These are phyloP conservation scores for Starmerella apicola DNA, from an alignment of 805 yeast genomes.

Conservation along the genomic window DNA sequence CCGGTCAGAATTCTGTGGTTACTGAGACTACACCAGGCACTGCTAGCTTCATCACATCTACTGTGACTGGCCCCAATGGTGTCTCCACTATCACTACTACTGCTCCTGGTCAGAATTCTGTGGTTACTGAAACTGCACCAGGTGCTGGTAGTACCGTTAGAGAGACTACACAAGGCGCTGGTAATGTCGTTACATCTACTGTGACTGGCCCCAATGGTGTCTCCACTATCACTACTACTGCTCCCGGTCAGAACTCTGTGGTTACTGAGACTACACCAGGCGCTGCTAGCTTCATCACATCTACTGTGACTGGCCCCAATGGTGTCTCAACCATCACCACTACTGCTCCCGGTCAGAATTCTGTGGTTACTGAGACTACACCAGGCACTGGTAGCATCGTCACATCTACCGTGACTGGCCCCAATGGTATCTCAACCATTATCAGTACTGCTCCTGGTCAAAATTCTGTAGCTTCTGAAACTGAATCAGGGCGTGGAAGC, in stretches of 20 bases:
- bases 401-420: neutral
- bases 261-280: neutral
- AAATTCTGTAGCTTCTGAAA: neutral
- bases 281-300: neutral
- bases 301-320: neutral
- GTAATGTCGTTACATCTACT: neutral
- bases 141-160: neutral
- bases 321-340: neutral
- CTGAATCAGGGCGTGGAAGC: neutral
- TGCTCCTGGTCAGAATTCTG: neutral
- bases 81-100: neutral
- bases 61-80: neutral
- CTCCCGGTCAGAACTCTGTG: neutral
- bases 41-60: neutral
- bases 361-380: slow-evolving; percentile 1
- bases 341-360: neutral
- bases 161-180: neutral
- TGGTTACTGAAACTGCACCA: neutral
- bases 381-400: neutral
- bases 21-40: neutral
- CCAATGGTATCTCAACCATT: neutral
- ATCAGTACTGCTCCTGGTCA: neutral
- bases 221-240: neutral
- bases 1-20: neutral
- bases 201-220: neutral